phyloP scores from a whole-genome alignment of 768 basidiomycete genomes.

The Tulasnella sp. region DNA sequence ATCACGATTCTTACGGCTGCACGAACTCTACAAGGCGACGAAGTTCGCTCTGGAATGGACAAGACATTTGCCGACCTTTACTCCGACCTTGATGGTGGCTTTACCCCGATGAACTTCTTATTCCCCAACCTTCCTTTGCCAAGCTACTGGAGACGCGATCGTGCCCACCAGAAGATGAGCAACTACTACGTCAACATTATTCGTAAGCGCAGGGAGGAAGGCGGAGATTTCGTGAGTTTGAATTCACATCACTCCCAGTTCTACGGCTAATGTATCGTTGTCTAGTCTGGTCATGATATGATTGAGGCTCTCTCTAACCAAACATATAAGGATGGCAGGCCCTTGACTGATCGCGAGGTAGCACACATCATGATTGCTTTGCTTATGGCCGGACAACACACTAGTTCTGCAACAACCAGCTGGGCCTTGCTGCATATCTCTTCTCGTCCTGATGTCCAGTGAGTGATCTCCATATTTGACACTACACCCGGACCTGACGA shows the following conservation, averaged over 20 bases:
- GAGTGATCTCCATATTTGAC: slow-evolving; percentile 31
- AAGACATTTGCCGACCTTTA: slow-evolving; percentile 71
- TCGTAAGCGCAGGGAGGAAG: slow-evolving; percentile 47
- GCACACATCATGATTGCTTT: slow-evolving; percentile 98
- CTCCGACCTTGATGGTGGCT: slow-evolving; percentile 86
- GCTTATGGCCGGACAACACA: slow-evolving; percentile 99
- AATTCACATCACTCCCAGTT: slow-evolving; percentile 24
- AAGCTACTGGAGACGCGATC: slow-evolving; percentile 78
- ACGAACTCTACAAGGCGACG: slow-evolving; percentile 83
- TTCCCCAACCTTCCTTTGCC: slow-evolving; percentile 87
- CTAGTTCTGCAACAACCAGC: slow-evolving; percentile 80
- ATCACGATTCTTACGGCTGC: slow-evolving; percentile 93
- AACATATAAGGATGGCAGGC: slow-evolving; percentile 66
- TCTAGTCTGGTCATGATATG: slow-evolving; percentile 76
- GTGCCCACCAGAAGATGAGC: slow-evolving; percentile 85
- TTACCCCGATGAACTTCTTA: slow-evolving; percentile 90
- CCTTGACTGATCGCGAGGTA: slow-evolving; percentile 76
- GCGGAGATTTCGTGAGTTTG: slow-evolving; percentile 29
- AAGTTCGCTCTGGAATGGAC: slow-evolving; percentile 68
- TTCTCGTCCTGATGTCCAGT: slow-evolving; percentile 59
- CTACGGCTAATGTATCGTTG: not conserved
- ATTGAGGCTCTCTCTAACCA: slow-evolving; percentile 75
- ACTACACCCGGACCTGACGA: no score
- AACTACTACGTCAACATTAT: slow-evolving; percentile 87
- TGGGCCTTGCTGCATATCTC: slow-evolving; percentile 89